Base-by-base conservation (phyloP, 257 asterid species). In the Przewalskia tangutica region DNA sequence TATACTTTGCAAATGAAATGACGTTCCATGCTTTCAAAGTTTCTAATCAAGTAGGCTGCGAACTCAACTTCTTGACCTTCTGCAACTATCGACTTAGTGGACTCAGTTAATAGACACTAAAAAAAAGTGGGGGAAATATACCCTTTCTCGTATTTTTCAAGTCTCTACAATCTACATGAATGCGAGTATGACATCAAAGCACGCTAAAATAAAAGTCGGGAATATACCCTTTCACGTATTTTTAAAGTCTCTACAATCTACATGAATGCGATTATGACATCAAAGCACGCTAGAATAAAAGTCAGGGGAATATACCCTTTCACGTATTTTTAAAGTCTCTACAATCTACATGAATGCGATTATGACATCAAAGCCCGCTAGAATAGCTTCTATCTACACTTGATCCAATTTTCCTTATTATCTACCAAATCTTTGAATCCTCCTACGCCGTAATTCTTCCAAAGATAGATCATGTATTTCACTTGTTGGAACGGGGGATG, bases 371-470 rank as follows among this genome's bases (percentile, higher is more conserved):
- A 4, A 27, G 13, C 70, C 12, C 2, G 44, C 42, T 63, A 32
- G 7, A 63, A 63, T 32, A 63, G 18, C 34, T 67, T 68, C 77
- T 27, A 5, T 68, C 36, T 68, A 68, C 27, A n/a, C 36, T 10
- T 67, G 77, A 66, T 66, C 18, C 14, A 42, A 68, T 68, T n/a
- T 9, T 5, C 55, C 55, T 67, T 79, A 70, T 84, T 85, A 82
- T 84, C 91, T 81, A 46, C 86, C 89, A 70, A 91, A 93, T 82
- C 98, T 85, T 85, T 84, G 77, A 78, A 95, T 83, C 87, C 98
- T 91, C 48, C 92, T 85, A 82, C 85, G 91, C 3, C 98, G 85
- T 67, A 93, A 77, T 87, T 93, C 97, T 70, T 95, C 97, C 3
- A 89, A 59, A 27, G 94, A 65, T 65, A 91, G 81, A 64, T 87